Evolutionary conservation across 352 stramenopile species (phyloP).

Genomic region (Globisporangium irregulare): DNA sequence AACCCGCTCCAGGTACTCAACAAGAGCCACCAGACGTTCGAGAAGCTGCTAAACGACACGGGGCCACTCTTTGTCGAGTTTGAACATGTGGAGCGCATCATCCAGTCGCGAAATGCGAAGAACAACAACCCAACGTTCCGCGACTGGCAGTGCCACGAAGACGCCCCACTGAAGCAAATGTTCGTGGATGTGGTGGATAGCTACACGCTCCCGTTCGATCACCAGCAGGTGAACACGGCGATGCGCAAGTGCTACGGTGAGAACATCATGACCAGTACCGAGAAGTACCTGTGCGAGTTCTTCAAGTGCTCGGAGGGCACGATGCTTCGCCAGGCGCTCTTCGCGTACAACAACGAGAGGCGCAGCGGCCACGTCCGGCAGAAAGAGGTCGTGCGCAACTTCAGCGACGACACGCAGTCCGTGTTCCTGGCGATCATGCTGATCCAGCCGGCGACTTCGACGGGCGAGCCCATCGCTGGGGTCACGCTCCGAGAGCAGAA

Average conservation of each 20-base stretch:
- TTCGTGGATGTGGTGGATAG: conserved; percentile 30
- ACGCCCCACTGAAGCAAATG: conserved; percentile 14
- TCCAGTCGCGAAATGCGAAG: background rate
- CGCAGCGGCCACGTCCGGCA: conserved; percentile 26
- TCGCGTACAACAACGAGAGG: conserved; percentile 20
- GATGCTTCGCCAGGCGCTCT: conserved; percentile 1
- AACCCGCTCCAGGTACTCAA: background rate
- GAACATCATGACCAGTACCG: background rate
- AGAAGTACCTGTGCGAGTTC: background rate
- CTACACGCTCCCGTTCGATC: conserved; percentile 28
- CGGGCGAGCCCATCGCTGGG: background rate
- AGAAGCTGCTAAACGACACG: background rate
- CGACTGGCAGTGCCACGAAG: background rate
- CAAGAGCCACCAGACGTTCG: background rate
- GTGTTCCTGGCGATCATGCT: conserved; percentile 14
- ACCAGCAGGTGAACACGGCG: conserved; percentile 3
- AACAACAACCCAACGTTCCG: background rate
- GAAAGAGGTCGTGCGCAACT: conserved; percentile 18
- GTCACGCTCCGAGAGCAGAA: background rate
- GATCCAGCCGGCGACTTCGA: conserved; percentile 9
- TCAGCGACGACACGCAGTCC: background rate
- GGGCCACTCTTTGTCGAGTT: background rate
- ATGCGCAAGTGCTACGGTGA: conserved; percentile 3
- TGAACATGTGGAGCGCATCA: background rate
- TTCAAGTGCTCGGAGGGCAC: conserved; percentile 3